Evolutionary conservation across 805 yeast genomes (phyloP).

Genomic region (Cyberlindnera nakhonratchasimensis): DNA sequence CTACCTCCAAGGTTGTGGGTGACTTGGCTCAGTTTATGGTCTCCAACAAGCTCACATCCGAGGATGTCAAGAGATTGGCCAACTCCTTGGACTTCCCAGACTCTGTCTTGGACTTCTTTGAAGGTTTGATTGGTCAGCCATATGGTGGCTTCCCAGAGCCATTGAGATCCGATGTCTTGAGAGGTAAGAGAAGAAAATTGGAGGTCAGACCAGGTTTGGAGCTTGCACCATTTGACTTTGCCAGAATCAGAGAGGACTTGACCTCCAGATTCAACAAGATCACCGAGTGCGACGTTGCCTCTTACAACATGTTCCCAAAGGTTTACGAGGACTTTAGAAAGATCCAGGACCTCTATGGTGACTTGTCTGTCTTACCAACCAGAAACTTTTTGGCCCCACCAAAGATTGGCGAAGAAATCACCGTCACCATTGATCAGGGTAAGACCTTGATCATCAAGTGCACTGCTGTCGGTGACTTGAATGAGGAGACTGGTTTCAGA

Average conservation of each 20-base stretch:
- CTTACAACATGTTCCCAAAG: slow-evolving; percentile 97
- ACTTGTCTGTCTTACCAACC: slow-evolving; percentile 91
- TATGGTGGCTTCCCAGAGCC: slow-evolving; percentile 99
- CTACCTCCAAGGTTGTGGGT: slow-evolving; percentile 99
- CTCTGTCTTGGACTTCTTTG: slow-evolving; percentile 96
- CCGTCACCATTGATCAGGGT: slow-evolving; percentile 91
- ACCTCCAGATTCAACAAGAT: slow-evolving; percentile 73
- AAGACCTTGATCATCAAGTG: slow-evolving; percentile 87
- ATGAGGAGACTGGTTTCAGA: slow-evolving; percentile 81
- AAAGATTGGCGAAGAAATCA: slow-evolving; percentile 81
- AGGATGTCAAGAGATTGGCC: slow-evolving; percentile 87
- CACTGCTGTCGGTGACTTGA: slow-evolving; percentile 88
- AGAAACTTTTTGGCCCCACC: slow-evolving; percentile 86
- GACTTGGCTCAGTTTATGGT: slow-evolving; percentile 99
- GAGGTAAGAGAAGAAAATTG: slow-evolving; percentile 90
- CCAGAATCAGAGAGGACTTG: slow-evolving; percentile 67
- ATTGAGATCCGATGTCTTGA: slow-evolving; percentile 82
- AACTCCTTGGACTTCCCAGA: slow-evolving; percentile 95
- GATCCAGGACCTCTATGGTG: slow-evolving; percentile 76
- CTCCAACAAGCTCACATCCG: slow-evolving; percentile 79
- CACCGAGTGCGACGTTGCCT: slow-evolving; percentile 87
- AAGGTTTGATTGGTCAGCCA: slow-evolving; percentile 99
- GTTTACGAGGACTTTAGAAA: slow-evolving; percentile 87
- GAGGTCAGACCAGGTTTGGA: slow-evolving; percentile 88
- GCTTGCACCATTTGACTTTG: slow-evolving; percentile 80